phyloP scores from a whole-genome alignment of 2,329 filamentous ascomycete genomes.

The Pseudogymnoascus sp. region DNA sequence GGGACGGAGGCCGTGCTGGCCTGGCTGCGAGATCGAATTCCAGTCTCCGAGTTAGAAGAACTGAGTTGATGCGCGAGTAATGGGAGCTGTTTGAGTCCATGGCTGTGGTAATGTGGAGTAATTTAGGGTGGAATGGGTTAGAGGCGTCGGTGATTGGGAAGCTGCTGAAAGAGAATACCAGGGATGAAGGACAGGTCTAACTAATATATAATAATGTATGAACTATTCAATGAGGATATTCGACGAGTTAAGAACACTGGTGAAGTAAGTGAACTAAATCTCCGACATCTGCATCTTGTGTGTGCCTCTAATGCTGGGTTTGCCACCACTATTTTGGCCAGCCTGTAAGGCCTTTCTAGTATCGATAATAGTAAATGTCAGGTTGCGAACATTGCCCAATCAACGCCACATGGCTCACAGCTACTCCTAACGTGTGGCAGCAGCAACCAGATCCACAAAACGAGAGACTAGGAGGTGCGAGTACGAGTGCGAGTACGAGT shows the following conservation, averaged over 20 bases:
- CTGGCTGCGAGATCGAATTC: slow-evolving; percentile 72
- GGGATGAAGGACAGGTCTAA: background rate
- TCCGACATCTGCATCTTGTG: too few relatives aligned
- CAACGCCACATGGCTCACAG: too few relatives aligned
- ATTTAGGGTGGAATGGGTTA: background rate
- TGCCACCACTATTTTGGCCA: too few relatives aligned
- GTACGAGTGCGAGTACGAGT: background rate
- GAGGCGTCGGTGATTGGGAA: background rate
- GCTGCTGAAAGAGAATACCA: slow-evolving; percentile 1
- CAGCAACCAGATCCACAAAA: background rate
- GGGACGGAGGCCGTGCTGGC: slow-evolving; percentile 78
- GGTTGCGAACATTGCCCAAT: too few relatives aligned
- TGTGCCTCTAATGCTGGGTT: too few relatives aligned
- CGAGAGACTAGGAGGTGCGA: background rate
- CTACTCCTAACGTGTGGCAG: too few relatives aligned
- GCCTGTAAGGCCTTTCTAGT: too few relatives aligned
- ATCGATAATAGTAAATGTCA: background rate
- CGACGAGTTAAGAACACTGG: background rate
- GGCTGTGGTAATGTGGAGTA: slow-evolving; percentile 5
- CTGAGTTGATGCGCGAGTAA: background rate
- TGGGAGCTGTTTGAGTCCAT: background rate
- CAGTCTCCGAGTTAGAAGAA: slow-evolving; percentile 35
- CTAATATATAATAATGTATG: slow-evolving; percentile 2
- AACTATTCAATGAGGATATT: background rate
- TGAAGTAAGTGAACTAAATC: too few relatives aligned